Base-by-base conservation (phyloP, 169 alveolate species). In the Perkinsus marinus region DNA sequence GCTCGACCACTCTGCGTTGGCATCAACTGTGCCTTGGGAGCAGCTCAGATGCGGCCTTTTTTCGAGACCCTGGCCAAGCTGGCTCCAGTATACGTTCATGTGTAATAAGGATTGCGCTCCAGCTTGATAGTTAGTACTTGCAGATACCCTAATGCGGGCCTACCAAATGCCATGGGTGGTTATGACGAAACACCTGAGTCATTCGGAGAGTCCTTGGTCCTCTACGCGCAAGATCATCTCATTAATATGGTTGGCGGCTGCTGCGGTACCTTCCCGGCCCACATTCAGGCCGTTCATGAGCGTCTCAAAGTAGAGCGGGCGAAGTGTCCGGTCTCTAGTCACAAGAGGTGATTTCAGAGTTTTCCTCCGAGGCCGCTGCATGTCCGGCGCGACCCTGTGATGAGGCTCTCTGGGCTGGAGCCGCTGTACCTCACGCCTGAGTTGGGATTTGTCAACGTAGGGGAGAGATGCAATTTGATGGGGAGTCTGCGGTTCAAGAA, bases 141-240 rank as follows among this genome's bases (percentile, higher is more conserved):
- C 36, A 91, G 90, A 37, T 95, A 95, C 91, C 96, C 97, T 41
- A 95, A 95, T 39, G 97, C 97, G 37, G 97, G 97, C 36, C 92
- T 95, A 37, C 97, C 97, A 16, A 95, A 95, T 69, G 97, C 95
- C 57, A 94, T 95, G 96, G 97, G 97, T 22, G 97, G 96, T 57
- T 95, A 95, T 68, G 97, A 95, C 39, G 97, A 95, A 90, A 93
- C 95, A 34, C 96, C 97, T 7, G 96, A 94, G 91, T 43, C 39
- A 92, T 94, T 94, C 90, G 95, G 95, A 38, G 41, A 68, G 90
- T 92, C 93, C 90, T 68, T 93, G 89, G 41, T 39, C 79, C 91
- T 79, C 39, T 94, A 92, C 90, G 95, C 95, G n/a, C 91, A 90
- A 39, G 94, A 92, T 0, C 94, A 94, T 41, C 68, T 94, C 39